Conservation (phyloP, 2,329 filamentous ascomycete genomes). For the Aschersonia sp. region DNA sequence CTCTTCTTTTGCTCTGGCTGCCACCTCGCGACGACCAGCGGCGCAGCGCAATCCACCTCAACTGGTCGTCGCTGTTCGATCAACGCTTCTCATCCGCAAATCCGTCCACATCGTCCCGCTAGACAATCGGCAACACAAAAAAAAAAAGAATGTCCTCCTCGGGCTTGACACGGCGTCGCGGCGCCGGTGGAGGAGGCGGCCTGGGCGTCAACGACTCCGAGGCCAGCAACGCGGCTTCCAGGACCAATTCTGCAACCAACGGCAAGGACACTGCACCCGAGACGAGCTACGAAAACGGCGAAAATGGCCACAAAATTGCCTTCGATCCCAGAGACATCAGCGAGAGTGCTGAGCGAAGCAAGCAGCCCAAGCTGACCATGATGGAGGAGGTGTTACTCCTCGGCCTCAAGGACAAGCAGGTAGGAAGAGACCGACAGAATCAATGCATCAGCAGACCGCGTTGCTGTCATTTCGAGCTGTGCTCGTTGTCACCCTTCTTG, state of each 20-base stretch:
- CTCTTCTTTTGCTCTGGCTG: neutral
- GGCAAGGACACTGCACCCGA: slow-evolving; percentile 42
- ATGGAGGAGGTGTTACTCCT: slow-evolving; percentile 97
- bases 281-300: slow-evolving; percentile 81
- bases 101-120: neutral
- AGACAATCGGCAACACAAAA: neutral
- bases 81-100: neutral
- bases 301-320: slow-evolving; percentile 97
- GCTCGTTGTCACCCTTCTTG: neutral
- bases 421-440: slow-evolving; percentile 24
- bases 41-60: neutral
- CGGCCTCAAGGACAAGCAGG: slow-evolving; percentile 97
- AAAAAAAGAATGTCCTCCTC: slow-evolving; percentile 25
- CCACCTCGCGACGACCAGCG: neutral
- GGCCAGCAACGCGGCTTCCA: slow-evolving; percentile 38
- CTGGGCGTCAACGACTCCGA: slow-evolving; percentile 44
- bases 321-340: slow-evolving; percentile 95
- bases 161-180: slow-evolving; percentile 50
- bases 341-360: slow-evolving; percentile 89
- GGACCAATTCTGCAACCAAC: slow-evolving; percentile 41
- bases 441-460: neutral
- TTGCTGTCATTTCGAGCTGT: neutral
- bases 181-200: slow-evolving; percentile 47
- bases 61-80: slow-evolving; percentile 1
- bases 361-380: slow-evolving; percentile 94